Evolutionary conservation across 2,329 filamentous ascomycete species (phyloP).

Genomic region (Cladosporium sp.): DNA sequence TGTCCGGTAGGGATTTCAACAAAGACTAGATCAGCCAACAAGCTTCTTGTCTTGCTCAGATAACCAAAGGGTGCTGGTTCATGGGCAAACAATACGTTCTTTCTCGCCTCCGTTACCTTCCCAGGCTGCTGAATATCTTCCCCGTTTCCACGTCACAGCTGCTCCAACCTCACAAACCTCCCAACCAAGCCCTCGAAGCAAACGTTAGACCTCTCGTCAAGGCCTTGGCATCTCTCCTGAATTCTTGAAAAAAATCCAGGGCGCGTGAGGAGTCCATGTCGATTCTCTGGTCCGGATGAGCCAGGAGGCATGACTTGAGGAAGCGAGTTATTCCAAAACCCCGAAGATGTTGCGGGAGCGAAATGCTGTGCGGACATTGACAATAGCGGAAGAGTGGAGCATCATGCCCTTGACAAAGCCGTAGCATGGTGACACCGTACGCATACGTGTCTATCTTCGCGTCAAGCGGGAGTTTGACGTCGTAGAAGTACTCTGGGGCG

Average conservation of each 20-base stretch:
- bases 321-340: neutral
- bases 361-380: neutral
- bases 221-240: neutral
- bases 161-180: too few species aligned
- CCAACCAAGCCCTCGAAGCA: too few species aligned
- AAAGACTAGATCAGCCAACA: too few species aligned
- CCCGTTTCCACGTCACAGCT: too few species aligned
- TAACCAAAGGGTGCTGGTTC: too few species aligned
- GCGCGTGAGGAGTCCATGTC: neutral
- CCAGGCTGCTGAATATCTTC: too few species aligned
- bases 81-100: too few species aligned
- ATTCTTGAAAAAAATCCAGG: neutral
- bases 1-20: too few species aligned
- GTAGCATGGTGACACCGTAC: conserved; percentile 19
- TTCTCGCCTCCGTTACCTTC: too few species aligned
- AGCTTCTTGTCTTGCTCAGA: too few species aligned
- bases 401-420: neutral
- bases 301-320: neutral
- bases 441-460: conserved; percentile 23
- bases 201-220: neutral
- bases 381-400: neutral
- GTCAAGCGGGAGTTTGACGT: neutral
- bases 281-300: neutral
- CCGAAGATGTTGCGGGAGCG: neutral
- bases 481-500: neutral